These are phyloP conservation scores for Boletus subcaerulescens DNA, from an alignment of 768 basidiomycete genomes.

Conservation along the genomic window DNA sequence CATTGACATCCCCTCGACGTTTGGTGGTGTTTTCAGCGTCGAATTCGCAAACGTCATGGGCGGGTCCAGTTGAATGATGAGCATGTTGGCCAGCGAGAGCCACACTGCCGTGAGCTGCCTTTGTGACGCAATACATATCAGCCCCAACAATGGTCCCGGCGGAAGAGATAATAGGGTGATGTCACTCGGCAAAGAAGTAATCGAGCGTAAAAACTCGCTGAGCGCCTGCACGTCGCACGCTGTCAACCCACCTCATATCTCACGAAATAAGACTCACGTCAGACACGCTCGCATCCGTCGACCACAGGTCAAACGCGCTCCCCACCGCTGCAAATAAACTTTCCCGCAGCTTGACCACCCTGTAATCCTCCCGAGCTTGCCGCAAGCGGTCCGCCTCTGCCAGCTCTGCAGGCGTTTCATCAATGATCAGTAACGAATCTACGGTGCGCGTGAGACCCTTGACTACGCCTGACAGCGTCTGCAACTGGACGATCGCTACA, in stretches of 20 bases:
- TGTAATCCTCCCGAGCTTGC: slow-evolving; percentile 59
- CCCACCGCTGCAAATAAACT: slow-evolving; percentile 59
- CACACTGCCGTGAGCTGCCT: slow-evolving; percentile 77
- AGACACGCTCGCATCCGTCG: slow-evolving; percentile 70
- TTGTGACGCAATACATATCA: slow-evolving; percentile 71
- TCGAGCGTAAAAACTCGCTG: slow-evolving; percentile 82
- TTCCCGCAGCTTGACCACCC: slow-evolving; percentile 63
- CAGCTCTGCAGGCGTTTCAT: slow-evolving; percentile 51
- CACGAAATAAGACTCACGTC: slow-evolving; percentile 52
- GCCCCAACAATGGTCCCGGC: slow-evolving; percentile 74
- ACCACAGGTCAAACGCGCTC: slow-evolving; percentile 70
- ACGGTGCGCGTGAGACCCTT: slow-evolving; percentile 79
- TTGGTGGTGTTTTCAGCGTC: slow-evolving; percentile 51
- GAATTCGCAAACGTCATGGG: slow-evolving; percentile 41
- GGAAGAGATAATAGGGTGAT: slow-evolving; percentile 78
- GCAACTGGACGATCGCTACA: slow-evolving; percentile 67
- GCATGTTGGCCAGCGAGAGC: slow-evolving; percentile 78
- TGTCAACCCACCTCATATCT: neutral
- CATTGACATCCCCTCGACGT: slow-evolving; percentile 52
- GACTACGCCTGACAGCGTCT: slow-evolving; percentile 80
- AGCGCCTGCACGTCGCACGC: slow-evolving; percentile 48
- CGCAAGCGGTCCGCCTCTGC: slow-evolving; percentile 55
- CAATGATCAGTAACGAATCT: slow-evolving; percentile 63
- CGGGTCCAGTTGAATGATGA: slow-evolving; percentile 81
- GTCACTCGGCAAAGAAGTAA: slow-evolving; percentile 77